phyloP scores from a whole-genome alignment of 1,284 basidiomycete species.

The Ganoderma resinaceum region DNA sequence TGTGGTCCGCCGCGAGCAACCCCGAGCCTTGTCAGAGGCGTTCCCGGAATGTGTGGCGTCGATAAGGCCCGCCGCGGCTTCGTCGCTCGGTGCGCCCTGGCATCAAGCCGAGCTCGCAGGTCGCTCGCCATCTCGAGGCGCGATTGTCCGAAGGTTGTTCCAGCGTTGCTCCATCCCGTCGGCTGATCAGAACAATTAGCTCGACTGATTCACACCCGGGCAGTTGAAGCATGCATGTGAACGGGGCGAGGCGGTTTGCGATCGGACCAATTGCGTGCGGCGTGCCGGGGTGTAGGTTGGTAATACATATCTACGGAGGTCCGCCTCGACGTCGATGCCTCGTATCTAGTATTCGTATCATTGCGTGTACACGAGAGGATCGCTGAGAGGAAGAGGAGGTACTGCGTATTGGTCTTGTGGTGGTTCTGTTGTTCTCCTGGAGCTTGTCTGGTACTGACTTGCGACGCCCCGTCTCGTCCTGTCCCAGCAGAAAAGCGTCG shows the following conservation, averaged over 20 bases:
- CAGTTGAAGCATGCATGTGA: background rate
- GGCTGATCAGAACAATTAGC: background rate
- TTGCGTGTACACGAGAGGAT: background rate
- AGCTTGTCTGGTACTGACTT: background rate
- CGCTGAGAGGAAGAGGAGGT: background rate
- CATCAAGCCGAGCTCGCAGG: background rate
- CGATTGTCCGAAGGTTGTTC: background rate
- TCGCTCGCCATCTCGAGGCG: background rate
- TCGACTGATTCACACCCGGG: background rate
- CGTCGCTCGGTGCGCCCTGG: background rate
- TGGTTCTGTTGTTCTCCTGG: background rate
- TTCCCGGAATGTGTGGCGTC: conserved; percentile 1
- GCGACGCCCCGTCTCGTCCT: background rate
- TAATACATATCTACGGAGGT: background rate
- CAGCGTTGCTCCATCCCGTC: background rate
- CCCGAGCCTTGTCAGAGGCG: background rate
- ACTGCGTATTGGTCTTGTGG: background rate
- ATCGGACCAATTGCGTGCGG: conserved; percentile 1
- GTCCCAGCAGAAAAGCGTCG: background rate
- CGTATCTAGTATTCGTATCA: background rate
- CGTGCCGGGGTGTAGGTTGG: background rate
- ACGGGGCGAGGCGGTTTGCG: conserved; percentile 1
- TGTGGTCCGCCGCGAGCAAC: background rate
- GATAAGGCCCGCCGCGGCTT: conserved; percentile 6
- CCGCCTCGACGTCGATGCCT: background rate